phyloP scores from a whole-genome alignment of 164 flowering plant genomes.

The Magnolia officinalis region DNA sequence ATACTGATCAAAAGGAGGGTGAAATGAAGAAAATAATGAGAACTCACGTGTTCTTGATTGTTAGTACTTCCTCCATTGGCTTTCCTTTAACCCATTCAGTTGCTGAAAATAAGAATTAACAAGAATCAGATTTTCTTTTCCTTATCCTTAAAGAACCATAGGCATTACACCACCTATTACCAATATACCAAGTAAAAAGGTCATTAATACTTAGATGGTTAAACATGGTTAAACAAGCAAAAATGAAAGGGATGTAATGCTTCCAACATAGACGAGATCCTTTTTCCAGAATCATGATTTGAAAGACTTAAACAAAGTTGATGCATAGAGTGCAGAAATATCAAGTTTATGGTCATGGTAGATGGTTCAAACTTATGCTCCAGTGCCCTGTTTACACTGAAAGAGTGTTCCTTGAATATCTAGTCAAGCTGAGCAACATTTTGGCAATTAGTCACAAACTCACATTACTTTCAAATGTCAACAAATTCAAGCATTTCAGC shows the following conservation, averaged over 20 bases:
- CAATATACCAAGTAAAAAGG: neutral
- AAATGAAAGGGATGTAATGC: neutral
- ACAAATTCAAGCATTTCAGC: too few species aligned
- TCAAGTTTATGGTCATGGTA: too few species aligned
- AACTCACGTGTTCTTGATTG: conserved; percentile 52
- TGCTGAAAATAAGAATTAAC: conserved; percentile 29
- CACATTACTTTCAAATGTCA: too few species aligned
- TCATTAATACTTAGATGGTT: neutral
- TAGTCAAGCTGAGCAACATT: too few species aligned
- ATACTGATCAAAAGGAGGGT: neutral
- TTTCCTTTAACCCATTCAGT: conserved; percentile 73
- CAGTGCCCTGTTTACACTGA: too few species aligned
- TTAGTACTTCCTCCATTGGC: conserved; percentile 49
- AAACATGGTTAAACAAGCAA: neutral
- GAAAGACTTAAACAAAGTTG: too few species aligned
- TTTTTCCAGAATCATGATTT: too few species aligned
- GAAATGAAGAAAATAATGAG: neutral
- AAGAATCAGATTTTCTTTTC: neutral
- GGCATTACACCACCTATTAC: neutral
- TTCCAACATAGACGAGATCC: neutral
- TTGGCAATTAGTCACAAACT: too few species aligned
- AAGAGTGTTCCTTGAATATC: too few species aligned
- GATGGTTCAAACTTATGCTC: too few species aligned
- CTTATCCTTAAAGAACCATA: neutral
- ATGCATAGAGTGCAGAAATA: too few species aligned